These are phyloP conservation scores for Kuraishia piskuri DNA, from an alignment of 805 yeast genomes.

Conservation along the genomic window DNA sequence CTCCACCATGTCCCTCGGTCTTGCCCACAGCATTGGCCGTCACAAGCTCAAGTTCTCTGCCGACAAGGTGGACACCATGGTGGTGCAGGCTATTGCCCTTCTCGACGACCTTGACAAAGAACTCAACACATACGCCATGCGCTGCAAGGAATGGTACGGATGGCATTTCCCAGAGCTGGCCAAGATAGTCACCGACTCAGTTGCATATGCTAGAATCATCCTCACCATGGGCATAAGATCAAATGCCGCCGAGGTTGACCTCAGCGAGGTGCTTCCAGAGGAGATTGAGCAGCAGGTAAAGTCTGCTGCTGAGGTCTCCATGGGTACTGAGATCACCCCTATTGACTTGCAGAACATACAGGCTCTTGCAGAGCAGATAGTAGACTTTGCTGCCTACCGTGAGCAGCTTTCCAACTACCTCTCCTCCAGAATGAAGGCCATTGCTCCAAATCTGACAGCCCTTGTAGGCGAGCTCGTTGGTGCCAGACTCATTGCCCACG, in stretches of 20 bases:
- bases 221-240: constrained; percentile 91
- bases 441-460: constrained; percentile 95
- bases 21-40: constrained; percentile 98
- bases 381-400: constrained; percentile 92
- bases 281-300: constrained; percentile 88
- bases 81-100: constrained; percentile 96
- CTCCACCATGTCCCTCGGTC: constrained; percentile 93
- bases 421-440: constrained; percentile 94
- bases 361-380: constrained; percentile 91
- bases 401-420: constrained; percentile 91
- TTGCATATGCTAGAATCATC: constrained; percentile 91
- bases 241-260: constrained; percentile 83
- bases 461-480: constrained; percentile 97
- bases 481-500: constrained; percentile 95
- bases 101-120: constrained; percentile 97
- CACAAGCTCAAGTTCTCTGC: constrained; percentile 96
- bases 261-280: constrained; percentile 87
- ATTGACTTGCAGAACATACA: constrained; percentile 81
- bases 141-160: constrained; percentile 99
- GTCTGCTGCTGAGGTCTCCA: constrained; percentile 95
- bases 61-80: constrained; percentile 98
- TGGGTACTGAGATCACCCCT: constrained; percentile 98
- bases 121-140: constrained; percentile 96
- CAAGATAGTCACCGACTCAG: constrained; percentile 91
- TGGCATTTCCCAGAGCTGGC: constrained; percentile 99